Conservation (phyloP, 345 rosid species). For the Microthlaspi erraticum region DNA sequence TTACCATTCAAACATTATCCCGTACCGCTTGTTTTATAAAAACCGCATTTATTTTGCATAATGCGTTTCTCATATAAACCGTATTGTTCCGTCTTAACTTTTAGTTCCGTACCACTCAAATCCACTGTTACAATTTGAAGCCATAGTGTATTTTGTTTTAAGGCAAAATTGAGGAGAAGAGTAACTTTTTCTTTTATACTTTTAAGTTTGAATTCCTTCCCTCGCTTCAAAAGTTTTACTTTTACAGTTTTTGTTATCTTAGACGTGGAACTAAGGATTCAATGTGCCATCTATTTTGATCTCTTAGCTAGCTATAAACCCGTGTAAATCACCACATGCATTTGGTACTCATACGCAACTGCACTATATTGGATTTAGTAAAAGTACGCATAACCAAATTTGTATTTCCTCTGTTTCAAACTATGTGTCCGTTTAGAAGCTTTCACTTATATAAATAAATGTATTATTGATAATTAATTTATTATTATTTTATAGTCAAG, state of each 20-base stretch:
- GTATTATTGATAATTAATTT: too few species aligned
- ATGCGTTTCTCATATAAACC: too few species aligned
- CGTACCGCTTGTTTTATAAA: too few species aligned
- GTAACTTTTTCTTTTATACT: slow-evolving; percentile 37
- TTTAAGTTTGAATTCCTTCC: slow-evolving; percentile 36
- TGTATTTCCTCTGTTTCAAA: not conserved
- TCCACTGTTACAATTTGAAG: too few species aligned
- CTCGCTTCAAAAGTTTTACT: slow-evolving; percentile 24
- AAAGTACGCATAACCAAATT: not conserved
- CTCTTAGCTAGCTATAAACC: slow-evolving; percentile 23
- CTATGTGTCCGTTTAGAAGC: not conserved
- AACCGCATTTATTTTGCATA: too few species aligned
- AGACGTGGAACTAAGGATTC: slow-evolving; percentile 26
- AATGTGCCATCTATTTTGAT: slow-evolving; percentile 40
- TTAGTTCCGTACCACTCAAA: too few species aligned
- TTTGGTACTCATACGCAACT: slow-evolving; percentile 5
- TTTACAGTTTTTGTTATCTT: slow-evolving; percentile 27
- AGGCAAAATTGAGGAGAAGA: slow-evolving; percentile 35
- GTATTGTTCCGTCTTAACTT: too few species aligned
- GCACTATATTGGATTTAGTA: not conserved
- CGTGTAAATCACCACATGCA: slow-evolving; percentile 23
- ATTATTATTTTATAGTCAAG: too few species aligned
- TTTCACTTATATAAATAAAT: too few species aligned
- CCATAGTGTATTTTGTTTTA: not conserved
- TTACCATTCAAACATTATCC: too few species aligned